Conservation (phyloP, 495 filamentous ascomycete genomes). For the Cudoniella acicularis region DNA sequence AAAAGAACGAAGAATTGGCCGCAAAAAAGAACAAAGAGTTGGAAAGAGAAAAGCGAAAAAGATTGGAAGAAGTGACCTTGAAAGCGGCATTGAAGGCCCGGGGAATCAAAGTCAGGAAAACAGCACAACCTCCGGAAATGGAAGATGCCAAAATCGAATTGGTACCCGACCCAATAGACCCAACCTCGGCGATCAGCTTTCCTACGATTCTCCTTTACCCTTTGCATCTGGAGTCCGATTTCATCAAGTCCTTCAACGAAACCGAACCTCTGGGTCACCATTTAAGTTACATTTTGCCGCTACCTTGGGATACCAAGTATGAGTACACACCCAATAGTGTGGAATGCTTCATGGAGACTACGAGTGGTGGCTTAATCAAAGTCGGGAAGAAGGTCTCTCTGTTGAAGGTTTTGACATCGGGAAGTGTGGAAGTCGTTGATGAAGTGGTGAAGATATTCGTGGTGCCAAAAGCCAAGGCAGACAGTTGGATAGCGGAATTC, state of each 20-base stretch:
- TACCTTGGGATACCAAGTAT: constrained; percentile 74
- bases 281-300: constrained; percentile 72
- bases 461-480: constrained; percentile 63
- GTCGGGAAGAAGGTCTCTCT: constrained; percentile 80
- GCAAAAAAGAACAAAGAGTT: constrained; percentile 37
- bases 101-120: constrained; percentile 61
- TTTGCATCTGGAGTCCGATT: constrained; percentile 70
- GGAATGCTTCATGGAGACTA: constrained; percentile 90
- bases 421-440: constrained; percentile 86
- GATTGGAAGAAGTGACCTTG: constrained; percentile 56
- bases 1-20: constrained; percentile 38
- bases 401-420: constrained; percentile 65
- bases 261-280: constrained; percentile 64
- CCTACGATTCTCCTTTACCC: constrained; percentile 85
- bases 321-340: constrained; percentile 63
- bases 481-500: constrained; percentile 76
- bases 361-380: constrained; percentile 75
- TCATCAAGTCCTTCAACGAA: constrained; percentile 82
- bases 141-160: constrained; percentile 71
- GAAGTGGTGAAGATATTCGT: constrained; percentile 77
- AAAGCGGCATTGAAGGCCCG: constrained; percentile 68
- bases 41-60: constrained; percentile 47
- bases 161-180: constrained; percentile 67
- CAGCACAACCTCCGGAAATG: constrained; percentile 73
- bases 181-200: constrained; percentile 65